Conservation (phyloP, 441 rosid species). For the Arabidopsis hybrid region DNA sequence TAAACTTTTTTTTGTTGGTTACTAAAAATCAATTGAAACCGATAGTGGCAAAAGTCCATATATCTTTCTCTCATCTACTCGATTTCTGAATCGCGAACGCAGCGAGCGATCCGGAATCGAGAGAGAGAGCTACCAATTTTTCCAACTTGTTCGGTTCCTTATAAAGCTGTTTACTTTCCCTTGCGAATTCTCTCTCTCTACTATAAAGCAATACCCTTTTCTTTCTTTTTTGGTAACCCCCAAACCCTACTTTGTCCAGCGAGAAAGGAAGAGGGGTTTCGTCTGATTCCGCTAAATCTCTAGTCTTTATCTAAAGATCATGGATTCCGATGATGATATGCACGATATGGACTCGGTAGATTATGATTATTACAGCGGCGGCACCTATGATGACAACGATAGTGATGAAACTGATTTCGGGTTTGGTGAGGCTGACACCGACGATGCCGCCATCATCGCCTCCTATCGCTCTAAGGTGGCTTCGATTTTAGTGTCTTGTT, state of each 20-base stretch:
- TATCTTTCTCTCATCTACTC: constrained; percentile 19
- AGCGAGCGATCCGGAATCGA: constrained; percentile 24
- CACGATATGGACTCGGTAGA: constrained; percentile 65
- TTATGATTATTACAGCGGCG: constrained; percentile 84
- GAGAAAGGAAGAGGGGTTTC: constrained; percentile 12
- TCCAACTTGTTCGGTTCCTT: not conserved
- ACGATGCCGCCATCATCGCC: constrained; percentile 47
- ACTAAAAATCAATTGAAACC: too few species aligned
- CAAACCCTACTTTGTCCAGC: constrained; percentile 42
- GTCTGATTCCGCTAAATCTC: constrained; percentile 26
- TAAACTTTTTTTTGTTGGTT: too few species aligned
- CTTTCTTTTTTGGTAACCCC: constrained; percentile 2
- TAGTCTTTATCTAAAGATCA: constrained; percentile 30
- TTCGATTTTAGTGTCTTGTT: not conserved
- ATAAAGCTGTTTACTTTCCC: constrained; percentile 20
- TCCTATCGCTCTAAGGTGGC: constrained; percentile 62
- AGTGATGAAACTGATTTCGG: constrained; percentile 49
- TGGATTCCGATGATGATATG: constrained; percentile 80
- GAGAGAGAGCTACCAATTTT: not conserved
- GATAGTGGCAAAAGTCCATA: not conserved
- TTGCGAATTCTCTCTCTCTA: constrained; percentile 22
- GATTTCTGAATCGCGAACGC: constrained; percentile 21
- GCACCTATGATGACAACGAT: constrained; percentile 62
- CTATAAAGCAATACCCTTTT: constrained; percentile 32
- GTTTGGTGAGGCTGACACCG: constrained; percentile 48